A percentile compares a stretch with the other conserved stretches of the same genome.
These are phyloP conservation scores for Brassica nigra DNA, from an alignment of 345 rosid genomes.

Conservation along the genomic window DNA sequence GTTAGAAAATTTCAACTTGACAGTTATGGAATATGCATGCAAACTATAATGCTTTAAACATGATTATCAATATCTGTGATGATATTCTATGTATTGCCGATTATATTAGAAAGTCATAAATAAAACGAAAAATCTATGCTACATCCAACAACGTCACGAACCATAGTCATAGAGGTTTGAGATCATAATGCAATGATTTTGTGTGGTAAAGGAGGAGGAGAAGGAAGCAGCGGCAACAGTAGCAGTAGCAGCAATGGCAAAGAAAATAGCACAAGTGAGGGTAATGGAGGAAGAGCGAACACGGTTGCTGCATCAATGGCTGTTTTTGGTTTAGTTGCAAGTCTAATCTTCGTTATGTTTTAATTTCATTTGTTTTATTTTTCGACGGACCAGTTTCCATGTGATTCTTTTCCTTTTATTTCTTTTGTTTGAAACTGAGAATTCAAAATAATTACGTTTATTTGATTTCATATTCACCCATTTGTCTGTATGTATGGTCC, in stretches of 20 bases:
- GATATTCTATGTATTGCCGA: not conserved
- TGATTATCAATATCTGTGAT: no score
- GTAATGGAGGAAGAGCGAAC: slow-evolving; percentile 32
- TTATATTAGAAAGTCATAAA: not conserved
- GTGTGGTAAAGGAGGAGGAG: slow-evolving; percentile 13
- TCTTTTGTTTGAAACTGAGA: not conserved
- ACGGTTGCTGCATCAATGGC: slow-evolving; percentile 19
- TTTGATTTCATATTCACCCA: not conserved
- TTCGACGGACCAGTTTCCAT: not conserved
- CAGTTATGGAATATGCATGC: not conserved
- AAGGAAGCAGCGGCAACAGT: slow-evolving; percentile 2
- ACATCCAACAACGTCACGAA: not conserved
- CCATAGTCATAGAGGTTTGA: not conserved
- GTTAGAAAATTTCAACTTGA: not conserved
- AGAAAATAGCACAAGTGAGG: not conserved
- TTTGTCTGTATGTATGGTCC: not conserved
- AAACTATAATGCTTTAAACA: not conserved
- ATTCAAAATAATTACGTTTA: not conserved
- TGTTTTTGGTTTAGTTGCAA: slow-evolving; percentile 30
- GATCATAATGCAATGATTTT: not conserved
- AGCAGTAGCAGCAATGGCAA: slow-evolving; percentile 11
- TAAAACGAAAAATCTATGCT: not conserved
- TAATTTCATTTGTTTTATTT: not conserved
- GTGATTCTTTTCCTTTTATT: not conserved
- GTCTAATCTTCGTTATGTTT: slow-evolving; percentile 25